These are phyloP conservation scores for Draba incana DNA, from an alignment of 345 rosid species.

Conservation along the genomic window DNA sequence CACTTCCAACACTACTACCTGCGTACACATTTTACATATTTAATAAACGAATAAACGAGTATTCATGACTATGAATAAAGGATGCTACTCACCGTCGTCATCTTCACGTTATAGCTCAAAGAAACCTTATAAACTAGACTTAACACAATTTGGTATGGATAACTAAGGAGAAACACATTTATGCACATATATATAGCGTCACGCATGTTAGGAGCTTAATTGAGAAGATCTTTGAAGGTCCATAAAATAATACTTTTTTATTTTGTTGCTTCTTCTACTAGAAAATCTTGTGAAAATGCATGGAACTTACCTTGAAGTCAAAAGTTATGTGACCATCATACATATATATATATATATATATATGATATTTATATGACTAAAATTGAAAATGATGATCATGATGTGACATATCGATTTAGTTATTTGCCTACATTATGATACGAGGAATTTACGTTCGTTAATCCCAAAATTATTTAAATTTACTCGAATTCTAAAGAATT, in stretches of 20 bases:
- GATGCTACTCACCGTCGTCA: conserved; percentile 45
- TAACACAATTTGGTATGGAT: conserved; percentile 12
- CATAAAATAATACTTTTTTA: conserved; percentile 24
- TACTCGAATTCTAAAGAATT: not conserved
- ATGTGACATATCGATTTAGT: conserved; percentile 17
- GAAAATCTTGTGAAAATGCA: conserved; percentile 29
- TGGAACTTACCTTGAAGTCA: conserved; percentile 40
- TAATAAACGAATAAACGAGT: not conserved
- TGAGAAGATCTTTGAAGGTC: conserved; percentile 30
- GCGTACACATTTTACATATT: conserved; percentile 1
- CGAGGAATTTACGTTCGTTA: conserved; percentile 14
- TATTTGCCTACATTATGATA: conserved; percentile 31
- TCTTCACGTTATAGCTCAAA: conserved; percentile 6
- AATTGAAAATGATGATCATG: conserved; percentile 17
- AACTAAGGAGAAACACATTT: not conserved
- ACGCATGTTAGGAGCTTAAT: conserved; percentile 8
- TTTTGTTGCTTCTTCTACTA: conserved; percentile 31
- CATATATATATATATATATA: not conserved
- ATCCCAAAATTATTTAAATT: not conserved
- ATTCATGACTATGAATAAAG: not conserved
- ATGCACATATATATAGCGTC: conserved; percentile 8
- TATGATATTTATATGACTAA: conserved; percentile 16
- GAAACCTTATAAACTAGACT: conserved; percentile 2
- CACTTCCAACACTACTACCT: conserved; percentile 73
- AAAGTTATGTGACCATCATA: conserved; percentile 21